phyloP scores from a whole-genome alignment of 164 flowering plant genomes.

The Litsea cubeba region DNA sequence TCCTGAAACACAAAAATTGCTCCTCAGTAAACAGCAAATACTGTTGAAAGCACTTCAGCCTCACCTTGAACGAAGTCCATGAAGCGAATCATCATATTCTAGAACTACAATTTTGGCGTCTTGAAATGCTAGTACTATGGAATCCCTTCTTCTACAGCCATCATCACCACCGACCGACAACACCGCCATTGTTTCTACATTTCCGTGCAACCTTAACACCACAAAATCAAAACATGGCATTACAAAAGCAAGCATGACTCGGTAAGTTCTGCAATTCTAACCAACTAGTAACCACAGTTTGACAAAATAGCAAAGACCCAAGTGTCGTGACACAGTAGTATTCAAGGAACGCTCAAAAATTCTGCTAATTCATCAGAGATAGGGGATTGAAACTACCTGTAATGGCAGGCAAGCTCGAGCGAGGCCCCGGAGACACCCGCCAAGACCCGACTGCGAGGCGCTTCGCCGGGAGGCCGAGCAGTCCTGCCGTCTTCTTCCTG shows the following conservation, averaged over 20 bases:
- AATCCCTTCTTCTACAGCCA: conserved; percentile 73
- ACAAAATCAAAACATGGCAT: neutral
- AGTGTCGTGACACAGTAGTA: too few species aligned
- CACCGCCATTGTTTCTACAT: conserved; percentile 79
- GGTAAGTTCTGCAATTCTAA: neutral
- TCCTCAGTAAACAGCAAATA: neutral
- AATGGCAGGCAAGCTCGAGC: conserved; percentile 92
- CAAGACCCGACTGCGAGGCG: conserved; percentile 68
- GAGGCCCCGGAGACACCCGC: conserved; percentile 76
- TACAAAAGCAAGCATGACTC: neutral
- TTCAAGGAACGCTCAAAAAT: too few species aligned
- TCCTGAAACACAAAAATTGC: neutral
- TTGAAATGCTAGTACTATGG: conserved; percentile 66
- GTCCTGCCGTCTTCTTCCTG: conserved; percentile 48
- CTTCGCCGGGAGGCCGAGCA: conserved; percentile 26
- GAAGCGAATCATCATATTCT: conserved; percentile 90
- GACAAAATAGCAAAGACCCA: too few species aligned
- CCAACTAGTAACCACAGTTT: too few species aligned
- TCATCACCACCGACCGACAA: conserved; percentile 53
- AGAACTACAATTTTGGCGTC: conserved; percentile 90
- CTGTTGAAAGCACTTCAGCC: neutral
- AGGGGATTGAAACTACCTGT: conserved; percentile 44
- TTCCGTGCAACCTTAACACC: conserved; percentile 80
- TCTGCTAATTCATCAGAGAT: too few species aligned
- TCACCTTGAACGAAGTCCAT: conserved; percentile 87